phyloP scores from a whole-genome alignment of 176 grass and related monocot genomes.

The Phoenix dactylifera region DNA sequence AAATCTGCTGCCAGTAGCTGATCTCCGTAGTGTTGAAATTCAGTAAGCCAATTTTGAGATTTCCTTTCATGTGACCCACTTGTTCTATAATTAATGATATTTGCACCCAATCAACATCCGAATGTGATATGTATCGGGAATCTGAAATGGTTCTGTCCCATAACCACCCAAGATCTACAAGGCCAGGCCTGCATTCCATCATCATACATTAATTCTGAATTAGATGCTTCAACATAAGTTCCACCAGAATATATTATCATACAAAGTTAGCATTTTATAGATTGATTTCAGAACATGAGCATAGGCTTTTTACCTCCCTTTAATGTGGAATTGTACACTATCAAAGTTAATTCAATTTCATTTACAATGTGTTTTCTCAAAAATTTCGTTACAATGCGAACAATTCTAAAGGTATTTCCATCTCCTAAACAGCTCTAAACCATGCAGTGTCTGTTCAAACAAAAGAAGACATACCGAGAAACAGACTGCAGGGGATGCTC shows the following conservation, averaged over 20 bases:
- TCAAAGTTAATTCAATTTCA: too few species aligned
- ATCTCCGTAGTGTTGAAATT: slow-evolving; percentile 59
- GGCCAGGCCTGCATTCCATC: slow-evolving; percentile 16
- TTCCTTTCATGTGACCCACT: not conserved
- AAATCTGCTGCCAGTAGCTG: slow-evolving; percentile 24
- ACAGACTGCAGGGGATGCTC: slow-evolving; percentile 2
- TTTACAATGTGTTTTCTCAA: too few species aligned
- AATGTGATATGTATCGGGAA: slow-evolving; percentile 23
- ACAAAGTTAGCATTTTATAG: too few species aligned
- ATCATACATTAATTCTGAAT: not conserved
- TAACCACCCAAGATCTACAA: slow-evolving; percentile 28
- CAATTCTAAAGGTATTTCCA: not conserved
- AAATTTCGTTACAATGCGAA: too few species aligned
- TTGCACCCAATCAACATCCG: slow-evolving; percentile 37
- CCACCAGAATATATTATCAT: too few species aligned
- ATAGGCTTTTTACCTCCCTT: too few species aligned
- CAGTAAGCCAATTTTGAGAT: slow-evolving; percentile 37
- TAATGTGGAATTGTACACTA: too few species aligned
- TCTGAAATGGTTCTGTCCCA: slow-evolving; percentile 12
- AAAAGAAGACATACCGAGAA: slow-evolving; percentile 10
- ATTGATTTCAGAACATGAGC: too few species aligned
- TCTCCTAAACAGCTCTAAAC: not conserved
- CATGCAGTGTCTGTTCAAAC: not conserved
- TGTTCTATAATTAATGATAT: slow-evolving; percentile 12
- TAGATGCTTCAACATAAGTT: too few species aligned